Conservation (phyloP, 2,329 filamentous ascomycete genomes). For the Coniochaeta sp. region DNA sequence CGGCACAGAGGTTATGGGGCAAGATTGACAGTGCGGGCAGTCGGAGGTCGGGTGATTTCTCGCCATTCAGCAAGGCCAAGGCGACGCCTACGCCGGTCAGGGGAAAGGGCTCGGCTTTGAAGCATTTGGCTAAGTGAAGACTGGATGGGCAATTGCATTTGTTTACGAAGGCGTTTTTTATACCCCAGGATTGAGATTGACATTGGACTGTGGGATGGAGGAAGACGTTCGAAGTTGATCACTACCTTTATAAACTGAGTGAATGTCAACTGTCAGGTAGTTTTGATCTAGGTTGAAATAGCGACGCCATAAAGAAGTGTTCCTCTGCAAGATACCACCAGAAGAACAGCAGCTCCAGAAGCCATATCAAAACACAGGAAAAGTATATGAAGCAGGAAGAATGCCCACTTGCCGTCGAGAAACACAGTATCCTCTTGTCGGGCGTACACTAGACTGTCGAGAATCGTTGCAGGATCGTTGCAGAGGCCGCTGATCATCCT, state of each 20-base stretch:
- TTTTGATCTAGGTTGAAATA: background rate
- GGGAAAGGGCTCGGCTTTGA: constrained; percentile 26
- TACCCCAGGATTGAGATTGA: background rate
- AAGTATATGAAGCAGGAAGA: background rate
- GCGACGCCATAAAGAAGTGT: background rate
- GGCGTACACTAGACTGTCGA: background rate
- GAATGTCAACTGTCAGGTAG: background rate
- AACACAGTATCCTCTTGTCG: background rate
- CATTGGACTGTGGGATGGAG: background rate
- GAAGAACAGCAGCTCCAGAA: background rate
- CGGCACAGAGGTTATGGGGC: constrained; percentile 61
- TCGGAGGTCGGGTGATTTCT: constrained; percentile 19
- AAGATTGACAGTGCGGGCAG: constrained; percentile 42
- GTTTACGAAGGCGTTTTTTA: constrained; percentile 1
- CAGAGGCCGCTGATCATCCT: background rate
- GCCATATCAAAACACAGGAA: background rate
- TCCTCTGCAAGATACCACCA: background rate
- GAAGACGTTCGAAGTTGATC: background rate
- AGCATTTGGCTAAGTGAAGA: constrained; percentile 22
- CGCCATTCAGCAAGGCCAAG: constrained; percentile 27
- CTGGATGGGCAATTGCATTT: background rate
- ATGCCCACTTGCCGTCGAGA: background rate
- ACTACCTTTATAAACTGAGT: background rate
- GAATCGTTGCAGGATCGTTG: background rate
- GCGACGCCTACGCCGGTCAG: constrained; percentile 25